A percentile compares a stretch with the other conserved stretches of the same genome.
Conservation (phyloP, 2,329 filamentous ascomycete species). For the Aspergillus pseudonomiae region DNA sequence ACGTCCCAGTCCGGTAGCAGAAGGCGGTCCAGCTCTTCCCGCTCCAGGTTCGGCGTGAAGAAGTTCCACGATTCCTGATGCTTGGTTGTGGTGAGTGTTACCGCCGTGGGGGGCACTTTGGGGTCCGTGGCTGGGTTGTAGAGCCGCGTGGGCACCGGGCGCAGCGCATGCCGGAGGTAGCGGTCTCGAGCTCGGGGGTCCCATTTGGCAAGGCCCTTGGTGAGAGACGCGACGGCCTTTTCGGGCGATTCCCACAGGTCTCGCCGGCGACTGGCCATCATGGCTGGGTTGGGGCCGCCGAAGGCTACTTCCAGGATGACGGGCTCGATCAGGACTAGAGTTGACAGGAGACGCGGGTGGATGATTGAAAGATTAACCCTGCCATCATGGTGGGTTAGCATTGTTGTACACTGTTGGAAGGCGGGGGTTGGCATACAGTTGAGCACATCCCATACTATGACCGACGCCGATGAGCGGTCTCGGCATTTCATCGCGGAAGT, state of each 20-base stretch:
- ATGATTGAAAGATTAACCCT: conserved; percentile 65
- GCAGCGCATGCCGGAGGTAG: neutral
- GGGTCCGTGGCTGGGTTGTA: conserved; percentile 14
- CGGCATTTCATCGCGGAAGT: conserved; percentile 32
- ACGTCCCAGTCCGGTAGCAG: conserved; percentile 22
- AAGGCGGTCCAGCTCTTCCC: conserved; percentile 15
- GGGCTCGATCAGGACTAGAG: conserved; percentile 72
- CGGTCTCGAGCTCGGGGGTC: conserved; percentile 2
- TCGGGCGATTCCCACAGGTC: conserved; percentile 16
- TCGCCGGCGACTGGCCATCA: conserved; percentile 5
- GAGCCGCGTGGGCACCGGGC: conserved; percentile 19
- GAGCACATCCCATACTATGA: conserved; percentile 80
- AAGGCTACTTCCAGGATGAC: conserved; percentile 21
- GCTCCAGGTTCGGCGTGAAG: conserved; percentile 15
- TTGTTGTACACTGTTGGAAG: too few relatives aligned
- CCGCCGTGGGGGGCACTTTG: conserved; percentile 8
- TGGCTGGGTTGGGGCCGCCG: conserved; percentile 10
- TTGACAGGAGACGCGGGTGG: conserved; percentile 75
- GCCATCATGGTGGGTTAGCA: neutral
- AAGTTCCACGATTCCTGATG: conserved; percentile 20
- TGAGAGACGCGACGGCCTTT: neutral
- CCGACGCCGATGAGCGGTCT: conserved; percentile 73
- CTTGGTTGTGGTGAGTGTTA: conserved; percentile 25
- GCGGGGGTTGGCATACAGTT: conserved; percentile 46
- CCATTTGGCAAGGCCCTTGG: neutral